Percentiles rank a stretch among this genome's conserved stretches.
phyloP scores from a whole-genome alignment of 2,329 filamentous ascomycete genomes.

The Geosmithia morbida region DNA sequence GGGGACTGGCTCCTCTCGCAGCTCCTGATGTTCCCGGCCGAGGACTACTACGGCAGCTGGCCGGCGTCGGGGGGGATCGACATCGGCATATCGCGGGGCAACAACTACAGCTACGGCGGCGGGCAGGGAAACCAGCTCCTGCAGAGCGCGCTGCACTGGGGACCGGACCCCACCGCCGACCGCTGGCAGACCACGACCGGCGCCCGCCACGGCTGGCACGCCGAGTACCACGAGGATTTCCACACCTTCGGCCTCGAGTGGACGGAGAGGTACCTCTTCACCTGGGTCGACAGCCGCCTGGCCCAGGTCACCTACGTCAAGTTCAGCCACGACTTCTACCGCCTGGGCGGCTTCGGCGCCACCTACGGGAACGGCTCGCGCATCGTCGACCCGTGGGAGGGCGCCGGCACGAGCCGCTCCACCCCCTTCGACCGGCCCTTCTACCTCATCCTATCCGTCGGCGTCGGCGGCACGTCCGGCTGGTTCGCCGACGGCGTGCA shows the following conservation, averaged over 20 bases:
- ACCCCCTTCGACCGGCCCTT: constrained; percentile 38
- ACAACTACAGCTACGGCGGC: constrained; percentile 19
- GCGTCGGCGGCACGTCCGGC: constrained; percentile 31
- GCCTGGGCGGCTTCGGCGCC: constrained; percentile 24
- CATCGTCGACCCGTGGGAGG: constrained; percentile 28
- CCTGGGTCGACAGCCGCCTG: constrained; percentile 31
- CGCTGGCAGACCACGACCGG: constrained; percentile 18
- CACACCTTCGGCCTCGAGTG: constrained; percentile 40
- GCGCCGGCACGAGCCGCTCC: constrained; percentile 19
- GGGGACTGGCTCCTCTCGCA: constrained; percentile 42
- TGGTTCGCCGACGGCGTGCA: constrained; percentile 30
- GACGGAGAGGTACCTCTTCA: constrained; percentile 36
- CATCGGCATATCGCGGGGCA: constrained; percentile 33
- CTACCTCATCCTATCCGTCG: constrained; percentile 35
- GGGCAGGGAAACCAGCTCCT: constrained; percentile 26
- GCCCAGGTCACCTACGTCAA: constrained; percentile 22
- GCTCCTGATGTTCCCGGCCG: constrained; percentile 15
- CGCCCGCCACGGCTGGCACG: constrained; percentile 16
- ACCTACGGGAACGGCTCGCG: constrained; percentile 24
- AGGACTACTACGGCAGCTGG: constrained; percentile 28
- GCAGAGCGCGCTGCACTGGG: constrained; percentile 33
- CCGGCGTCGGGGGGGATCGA: constrained; percentile 38
- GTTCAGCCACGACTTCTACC: constrained; percentile 21
- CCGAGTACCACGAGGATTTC: constrained; percentile 24
- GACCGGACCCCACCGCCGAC: constrained; percentile 11